phyloP scores from a whole-genome alignment of 2,329 filamentous ascomycete genomes.

The Penicillium occitanis region DNA sequence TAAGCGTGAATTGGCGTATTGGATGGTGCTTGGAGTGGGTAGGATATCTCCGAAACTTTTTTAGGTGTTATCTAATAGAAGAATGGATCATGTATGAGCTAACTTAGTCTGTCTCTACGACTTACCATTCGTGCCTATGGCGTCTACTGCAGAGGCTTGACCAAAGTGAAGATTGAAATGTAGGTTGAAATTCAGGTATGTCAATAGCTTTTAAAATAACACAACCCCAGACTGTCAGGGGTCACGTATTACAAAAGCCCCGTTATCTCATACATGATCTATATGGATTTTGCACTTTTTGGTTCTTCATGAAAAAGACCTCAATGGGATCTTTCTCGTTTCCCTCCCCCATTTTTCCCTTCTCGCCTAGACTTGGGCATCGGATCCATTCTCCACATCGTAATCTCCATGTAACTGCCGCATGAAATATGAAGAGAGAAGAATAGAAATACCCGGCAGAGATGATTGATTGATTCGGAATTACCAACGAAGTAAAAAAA shows the following conservation, averaged over 20 bases:
- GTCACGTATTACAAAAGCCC: slow-evolving; percentile 1
- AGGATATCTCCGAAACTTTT: slow-evolving; percentile 57
- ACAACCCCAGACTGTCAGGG: background rate
- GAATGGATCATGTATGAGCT: background rate
- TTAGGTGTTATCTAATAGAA: background rate
- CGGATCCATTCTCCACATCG: background rate
- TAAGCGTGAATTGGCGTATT: slow-evolving; percentile 88
- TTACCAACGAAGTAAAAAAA: slow-evolving; percentile 22
- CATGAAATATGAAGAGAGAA: slow-evolving; percentile 3
- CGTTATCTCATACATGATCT: background rate
- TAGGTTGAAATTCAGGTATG: background rate
- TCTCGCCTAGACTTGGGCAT: slow-evolving; percentile 17
- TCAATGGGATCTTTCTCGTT: background rate
- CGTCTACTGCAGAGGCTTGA: background rate
- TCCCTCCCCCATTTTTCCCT: slow-evolving; percentile 1
- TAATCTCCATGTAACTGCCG: background rate
- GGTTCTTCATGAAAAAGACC: background rate
- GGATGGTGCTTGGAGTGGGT: slow-evolving; percentile 88
- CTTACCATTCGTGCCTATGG: background rate
- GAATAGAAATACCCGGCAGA: slow-evolving; percentile 19
- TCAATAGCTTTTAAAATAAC: slow-evolving; percentile 3
- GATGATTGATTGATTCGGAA: slow-evolving; percentile 22
- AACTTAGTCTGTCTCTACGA: background rate
- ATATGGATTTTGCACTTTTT: slow-evolving; percentile 12
- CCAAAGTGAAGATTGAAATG: background rate